phyloP scores from a whole-genome alignment of 441 rosid genomes.

The Iberis amara region DNA sequence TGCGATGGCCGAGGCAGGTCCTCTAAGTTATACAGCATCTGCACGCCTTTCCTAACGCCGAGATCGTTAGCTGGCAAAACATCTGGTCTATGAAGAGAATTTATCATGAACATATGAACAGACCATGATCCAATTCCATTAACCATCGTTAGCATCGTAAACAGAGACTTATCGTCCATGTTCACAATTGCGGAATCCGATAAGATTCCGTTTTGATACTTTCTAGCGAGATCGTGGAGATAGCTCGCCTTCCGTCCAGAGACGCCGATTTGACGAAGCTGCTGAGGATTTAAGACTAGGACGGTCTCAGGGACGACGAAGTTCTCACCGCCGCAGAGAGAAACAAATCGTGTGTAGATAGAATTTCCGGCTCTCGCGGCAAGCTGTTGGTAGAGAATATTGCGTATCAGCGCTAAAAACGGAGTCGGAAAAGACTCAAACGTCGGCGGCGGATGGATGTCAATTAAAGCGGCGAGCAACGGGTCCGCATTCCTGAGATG shows the following conservation, averaged over 20 bases:
- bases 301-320: conserved; percentile 66
- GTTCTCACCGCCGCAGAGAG: conserved; percentile 71
- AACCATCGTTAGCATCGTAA: conserved; percentile 91
- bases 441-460: conserved; percentile 51
- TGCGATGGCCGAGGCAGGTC: conserved; percentile 82
- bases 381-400: conserved; percentile 75
- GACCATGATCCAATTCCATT: conserved; percentile 95
- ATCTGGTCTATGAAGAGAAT: conserved; percentile 84
- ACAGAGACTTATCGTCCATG: conserved; percentile 85
- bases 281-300: conserved; percentile 52
- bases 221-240: conserved; percentile 76
- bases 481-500: conserved; percentile 70
- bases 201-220: conserved; percentile 65
- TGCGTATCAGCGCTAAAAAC: conserved; percentile 67
- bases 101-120: conserved; percentile 88
- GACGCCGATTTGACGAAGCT: conserved; percentile 76
- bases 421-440: conserved; percentile 66
- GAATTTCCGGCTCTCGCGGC: conserved; percentile 76
- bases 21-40: conserved; percentile 58
- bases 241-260: conserved; percentile 80
- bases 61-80: conserved; percentile 82
- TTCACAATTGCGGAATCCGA: conserved; percentile 62
- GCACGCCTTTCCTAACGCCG: conserved; percentile 74
- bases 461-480: conserved; percentile 49
- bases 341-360: conserved; percentile 67